These are phyloP conservation scores for Chernovozyma aurita DNA, from an alignment of 1,139 yeast species.

Conservation along the genomic window DNA sequence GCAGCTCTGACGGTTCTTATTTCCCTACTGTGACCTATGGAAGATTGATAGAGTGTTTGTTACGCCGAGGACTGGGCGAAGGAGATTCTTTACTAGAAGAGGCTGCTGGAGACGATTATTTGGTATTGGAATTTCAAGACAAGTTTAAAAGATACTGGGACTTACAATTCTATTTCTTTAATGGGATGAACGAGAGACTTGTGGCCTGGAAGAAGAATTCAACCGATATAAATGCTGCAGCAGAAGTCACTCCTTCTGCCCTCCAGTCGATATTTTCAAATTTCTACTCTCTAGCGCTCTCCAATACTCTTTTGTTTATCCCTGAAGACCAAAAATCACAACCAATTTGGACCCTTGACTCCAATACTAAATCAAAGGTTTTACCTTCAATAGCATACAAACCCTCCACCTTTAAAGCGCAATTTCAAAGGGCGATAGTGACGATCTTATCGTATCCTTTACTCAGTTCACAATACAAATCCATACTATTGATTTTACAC, in stretches of 20 bases:
- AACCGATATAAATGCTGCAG: too few species aligned
- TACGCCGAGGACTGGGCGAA: constrained; percentile 40
- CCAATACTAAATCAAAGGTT: constrained; percentile 20
- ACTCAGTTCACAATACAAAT: constrained; percentile 60
- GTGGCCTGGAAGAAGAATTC: constrained; percentile 23
- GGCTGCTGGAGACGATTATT: constrained; percentile 28
- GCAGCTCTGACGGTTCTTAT: constrained; percentile 45
- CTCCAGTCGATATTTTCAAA: constrained; percentile 28
- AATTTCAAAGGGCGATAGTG: constrained; percentile 69
- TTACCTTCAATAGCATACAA: constrained; percentile 57
- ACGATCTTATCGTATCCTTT: constrained; percentile 47
- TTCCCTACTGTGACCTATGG: constrained; percentile 61
- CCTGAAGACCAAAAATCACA: constrained; percentile 29
- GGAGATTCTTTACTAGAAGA: too few species aligned
- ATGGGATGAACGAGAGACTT: constrained; percentile 19
- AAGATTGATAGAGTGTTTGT: constrained; percentile 41
- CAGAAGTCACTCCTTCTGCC: not conserved
- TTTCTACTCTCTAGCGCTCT: constrained; percentile 27
- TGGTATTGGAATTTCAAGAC: constrained; percentile 57
- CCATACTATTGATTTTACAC: constrained; percentile 67
- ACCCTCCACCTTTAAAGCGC: constrained; percentile 52
- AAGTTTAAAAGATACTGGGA: constrained; percentile 56
- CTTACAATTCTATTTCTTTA: constrained; percentile 61
- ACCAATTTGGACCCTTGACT: constrained; percentile 28
- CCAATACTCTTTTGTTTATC: constrained; percentile 9